Evolutionary conservation across 2,329 filamentous ascomycete genomes (phyloP).

Genomic region (Leptographium procerum): DNA sequence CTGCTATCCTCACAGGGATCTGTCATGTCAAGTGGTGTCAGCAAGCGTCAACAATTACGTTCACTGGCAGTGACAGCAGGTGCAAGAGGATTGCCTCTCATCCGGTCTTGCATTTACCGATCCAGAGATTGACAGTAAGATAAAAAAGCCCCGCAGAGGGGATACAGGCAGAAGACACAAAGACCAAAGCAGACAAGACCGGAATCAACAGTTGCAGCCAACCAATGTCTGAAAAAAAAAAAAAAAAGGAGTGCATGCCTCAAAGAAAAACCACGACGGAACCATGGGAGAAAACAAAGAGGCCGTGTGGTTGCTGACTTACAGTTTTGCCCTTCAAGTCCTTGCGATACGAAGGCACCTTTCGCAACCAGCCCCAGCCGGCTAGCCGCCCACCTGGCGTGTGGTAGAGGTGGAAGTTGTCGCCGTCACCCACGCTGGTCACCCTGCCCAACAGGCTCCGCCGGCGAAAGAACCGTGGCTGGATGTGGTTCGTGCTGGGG

Average conservation of each 20-base stretch:
- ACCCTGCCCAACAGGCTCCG: conserved; percentile 74
- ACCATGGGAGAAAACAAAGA: background rate
- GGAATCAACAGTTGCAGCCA: background rate
- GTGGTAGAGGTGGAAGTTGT: conserved; percentile 90
- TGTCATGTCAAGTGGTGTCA: conserved; percentile 28
- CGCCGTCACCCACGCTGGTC: conserved; percentile 90
- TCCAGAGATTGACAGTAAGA: background rate
- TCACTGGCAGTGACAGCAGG: background rate
- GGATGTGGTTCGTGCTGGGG: conserved; percentile 64
- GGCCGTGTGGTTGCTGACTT: conserved; percentile 18
- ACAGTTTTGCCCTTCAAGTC: conserved; percentile 70
- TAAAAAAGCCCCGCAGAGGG: background rate
- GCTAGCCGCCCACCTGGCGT: conserved; percentile 79
- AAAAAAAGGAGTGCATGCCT: background rate
- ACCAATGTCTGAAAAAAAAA: background rate
- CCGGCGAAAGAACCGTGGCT: conserved; percentile 60
- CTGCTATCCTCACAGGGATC: conserved; percentile 83
- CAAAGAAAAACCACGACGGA: background rate
- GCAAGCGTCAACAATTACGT: background rate
- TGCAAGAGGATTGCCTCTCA: too few species aligned
- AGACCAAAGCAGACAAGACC: background rate
- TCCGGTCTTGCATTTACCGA: too few species aligned
- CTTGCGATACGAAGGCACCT: conserved; percentile 56
- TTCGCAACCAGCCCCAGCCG: conserved; percentile 89
- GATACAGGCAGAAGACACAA: background rate